These are phyloP conservation scores for Pelargonium citronellum DNA, from an alignment of 441 rosid genomes.

Conservation along the genomic window DNA sequence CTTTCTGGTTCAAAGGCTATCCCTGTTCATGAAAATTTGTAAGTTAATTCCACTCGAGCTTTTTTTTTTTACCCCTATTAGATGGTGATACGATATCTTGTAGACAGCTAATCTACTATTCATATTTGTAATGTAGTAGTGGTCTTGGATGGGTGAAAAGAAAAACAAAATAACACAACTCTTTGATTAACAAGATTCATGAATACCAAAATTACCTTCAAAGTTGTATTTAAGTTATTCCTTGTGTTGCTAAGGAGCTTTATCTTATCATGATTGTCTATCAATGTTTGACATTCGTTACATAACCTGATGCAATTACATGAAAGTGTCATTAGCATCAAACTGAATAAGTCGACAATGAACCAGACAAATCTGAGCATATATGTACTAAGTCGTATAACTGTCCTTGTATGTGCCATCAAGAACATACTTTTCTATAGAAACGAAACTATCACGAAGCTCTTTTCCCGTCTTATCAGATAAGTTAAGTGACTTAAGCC, in stretches of 20 bases:
- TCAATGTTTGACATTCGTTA: slow-evolving; percentile 92
- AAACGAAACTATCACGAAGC: slow-evolving; percentile 75
- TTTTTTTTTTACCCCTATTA: neutral
- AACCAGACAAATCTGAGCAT: neutral
- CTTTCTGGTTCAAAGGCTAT: slow-evolving; percentile 9
- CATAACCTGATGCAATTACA: slow-evolving; percentile 53
- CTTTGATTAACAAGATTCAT: neutral
- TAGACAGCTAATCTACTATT: slow-evolving; percentile 5
- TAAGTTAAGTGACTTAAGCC: slow-evolving; percentile 63
- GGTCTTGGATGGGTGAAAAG: slow-evolving; percentile 1
- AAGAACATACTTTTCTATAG: slow-evolving; percentile 65
- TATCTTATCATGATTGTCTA: slow-evolving; percentile 95
- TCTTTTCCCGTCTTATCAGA: slow-evolving; percentile 67
- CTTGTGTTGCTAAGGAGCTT: slow-evolving; percentile 94
- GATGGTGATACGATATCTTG: neutral
- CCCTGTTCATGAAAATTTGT: slow-evolving; percentile 6
- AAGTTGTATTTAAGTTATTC: slow-evolving; percentile 81
- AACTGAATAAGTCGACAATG: slow-evolving; percentile 1
- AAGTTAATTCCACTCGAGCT: neutral
- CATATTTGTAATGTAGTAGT: slow-evolving; percentile 8
- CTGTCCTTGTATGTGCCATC: neutral
- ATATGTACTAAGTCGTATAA: slow-evolving; percentile 5
- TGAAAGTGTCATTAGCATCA: neutral
- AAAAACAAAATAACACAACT: neutral
- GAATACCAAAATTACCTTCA: slow-evolving; percentile 50